Conservation (phyloP, 1,139 yeast species). For the Debaryomyces psychrophilus region DNA sequence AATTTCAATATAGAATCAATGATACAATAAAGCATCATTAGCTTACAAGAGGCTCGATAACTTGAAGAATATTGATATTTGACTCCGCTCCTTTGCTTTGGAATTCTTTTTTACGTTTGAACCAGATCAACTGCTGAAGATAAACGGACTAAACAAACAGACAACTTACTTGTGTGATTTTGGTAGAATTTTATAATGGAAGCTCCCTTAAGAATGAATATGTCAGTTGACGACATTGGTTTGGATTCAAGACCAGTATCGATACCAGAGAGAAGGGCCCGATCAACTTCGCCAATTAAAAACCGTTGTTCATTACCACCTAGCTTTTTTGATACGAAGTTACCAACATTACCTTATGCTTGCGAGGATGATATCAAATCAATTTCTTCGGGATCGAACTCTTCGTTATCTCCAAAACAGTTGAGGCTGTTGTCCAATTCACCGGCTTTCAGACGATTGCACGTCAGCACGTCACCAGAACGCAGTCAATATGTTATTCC, state of each 20-base stretch:
- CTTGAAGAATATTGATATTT: neutral
- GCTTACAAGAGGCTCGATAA: neutral
- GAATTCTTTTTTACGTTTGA: neutral
- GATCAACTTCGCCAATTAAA: constrained; percentile 37
- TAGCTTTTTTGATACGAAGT: constrained; percentile 25
- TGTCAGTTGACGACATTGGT: constrained; percentile 28
- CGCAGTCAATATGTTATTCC: constrained; percentile 41
- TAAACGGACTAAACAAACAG: neutral
- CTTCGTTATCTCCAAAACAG: constrained; percentile 26
- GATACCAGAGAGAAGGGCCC: constrained; percentile 26
- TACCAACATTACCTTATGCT: constrained; percentile 27
- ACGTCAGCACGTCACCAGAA: constrained; percentile 31
- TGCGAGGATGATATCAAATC: constrained; percentile 27
- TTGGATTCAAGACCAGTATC: constrained; percentile 9
- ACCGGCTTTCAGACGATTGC: constrained; percentile 42
- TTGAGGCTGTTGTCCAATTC: constrained; percentile 37
- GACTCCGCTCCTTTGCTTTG: neutral
- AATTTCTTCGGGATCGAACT: constrained; percentile 18
- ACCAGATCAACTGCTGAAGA: neutral
- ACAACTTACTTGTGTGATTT: neutral
- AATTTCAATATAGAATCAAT: neutral
- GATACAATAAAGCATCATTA: neutral
- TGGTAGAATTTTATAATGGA: constrained; percentile 1
- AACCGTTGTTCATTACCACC: constrained; percentile 31
- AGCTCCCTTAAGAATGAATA: constrained; percentile 3